phyloP scores from a whole-genome alignment of 108 stramenopile genomes.

The Poteriospumella lacustris region DNA sequence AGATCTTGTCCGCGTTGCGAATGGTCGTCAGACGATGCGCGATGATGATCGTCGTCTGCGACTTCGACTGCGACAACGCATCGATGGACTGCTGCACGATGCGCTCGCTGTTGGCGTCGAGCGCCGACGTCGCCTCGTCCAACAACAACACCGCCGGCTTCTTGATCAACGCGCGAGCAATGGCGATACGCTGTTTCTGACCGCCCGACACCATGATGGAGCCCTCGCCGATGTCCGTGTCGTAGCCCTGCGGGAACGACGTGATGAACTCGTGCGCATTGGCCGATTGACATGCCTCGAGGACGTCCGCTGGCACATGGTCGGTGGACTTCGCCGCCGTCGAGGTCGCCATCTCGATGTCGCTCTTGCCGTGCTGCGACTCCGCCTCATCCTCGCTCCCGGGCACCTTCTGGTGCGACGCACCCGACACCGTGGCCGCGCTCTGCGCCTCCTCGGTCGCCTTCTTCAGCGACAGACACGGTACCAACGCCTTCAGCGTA shows the following conservation, averaged over 20 bases:
- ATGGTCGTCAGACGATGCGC: slow-evolving; percentile 92
- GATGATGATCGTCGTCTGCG: slow-evolving; percentile 73
- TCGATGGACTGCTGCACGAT: slow-evolving; percentile 47
- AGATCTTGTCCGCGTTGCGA: slow-evolving; percentile 79
- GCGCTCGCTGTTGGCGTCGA: slow-evolving; percentile 66
- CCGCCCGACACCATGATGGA: slow-evolving; percentile 82
- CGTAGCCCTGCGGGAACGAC: slow-evolving; percentile 66
- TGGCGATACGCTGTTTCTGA: slow-evolving; percentile 79
- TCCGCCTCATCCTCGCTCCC: neutral
- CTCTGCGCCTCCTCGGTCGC: slow-evolving; percentile 47
- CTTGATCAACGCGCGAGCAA: slow-evolving; percentile 60
- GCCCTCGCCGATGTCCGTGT: slow-evolving; percentile 85
- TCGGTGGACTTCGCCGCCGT: too few relatives aligned
- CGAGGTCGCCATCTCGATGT: slow-evolving; percentile 63
- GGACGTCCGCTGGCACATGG: slow-evolving; percentile 49
- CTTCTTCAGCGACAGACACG: slow-evolving; percentile 76
- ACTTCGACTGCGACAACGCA: neutral
- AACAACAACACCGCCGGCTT: slow-evolving; percentile 62
- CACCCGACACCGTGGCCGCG: slow-evolving; percentile 37
- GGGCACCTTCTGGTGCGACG: neutral
- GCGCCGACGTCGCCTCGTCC: slow-evolving; percentile 70
- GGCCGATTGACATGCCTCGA: slow-evolving; percentile 59
- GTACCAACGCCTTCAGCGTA: too few relatives aligned
- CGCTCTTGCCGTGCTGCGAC: neutral
- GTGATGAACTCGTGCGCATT: slow-evolving; percentile 71